Conservation (phyloP, 495 filamentous ascomycete species). For the Aspergillus ostianus region DNA sequence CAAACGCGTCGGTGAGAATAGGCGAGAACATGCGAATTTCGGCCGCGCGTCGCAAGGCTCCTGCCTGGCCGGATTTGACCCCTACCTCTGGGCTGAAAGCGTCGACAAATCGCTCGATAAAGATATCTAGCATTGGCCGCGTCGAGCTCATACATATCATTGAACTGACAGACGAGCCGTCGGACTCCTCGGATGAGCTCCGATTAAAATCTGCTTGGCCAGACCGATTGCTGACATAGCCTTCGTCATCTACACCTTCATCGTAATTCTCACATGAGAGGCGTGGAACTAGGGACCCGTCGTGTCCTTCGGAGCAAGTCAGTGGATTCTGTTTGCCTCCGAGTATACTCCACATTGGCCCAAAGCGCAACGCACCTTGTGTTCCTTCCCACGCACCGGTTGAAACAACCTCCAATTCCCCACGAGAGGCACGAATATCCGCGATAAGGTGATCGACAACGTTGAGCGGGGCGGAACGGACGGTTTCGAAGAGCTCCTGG, state of each 20-base stretch:
- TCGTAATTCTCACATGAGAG: conserved; percentile 14
- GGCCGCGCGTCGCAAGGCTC: conserved; percentile 41
- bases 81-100: conserved; percentile 46
- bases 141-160: conserved; percentile 25
- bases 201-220: conserved; percentile 5
- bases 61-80: conserved; percentile 38
- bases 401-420: conserved; percentile 16
- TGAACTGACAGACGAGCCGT: conserved; percentile 28
- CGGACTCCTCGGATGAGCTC: conserved; percentile 16
- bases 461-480: conserved; percentile 37
- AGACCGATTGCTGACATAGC: conserved; percentile 14
- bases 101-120: conserved; percentile 46
- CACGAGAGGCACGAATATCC: conserved; percentile 31
- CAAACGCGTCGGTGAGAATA: conserved; percentile 40
- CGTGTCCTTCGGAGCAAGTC: no score
- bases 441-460: conserved; percentile 36
- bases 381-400: conserved; percentile 32
- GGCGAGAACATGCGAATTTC: conserved; percentile 46
- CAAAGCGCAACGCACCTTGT: conserved; percentile 26
- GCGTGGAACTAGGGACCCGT: no score
- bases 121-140: conserved; percentile 36
- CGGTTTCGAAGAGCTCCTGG: conserved; percentile 38
- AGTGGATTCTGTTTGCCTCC: conserved; percentile 1
- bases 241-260: conserved; percentile 15
- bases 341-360: background rate